Base-by-base conservation (phyloP, 345 rosid species). In the Barbarea vulgaris region DNA sequence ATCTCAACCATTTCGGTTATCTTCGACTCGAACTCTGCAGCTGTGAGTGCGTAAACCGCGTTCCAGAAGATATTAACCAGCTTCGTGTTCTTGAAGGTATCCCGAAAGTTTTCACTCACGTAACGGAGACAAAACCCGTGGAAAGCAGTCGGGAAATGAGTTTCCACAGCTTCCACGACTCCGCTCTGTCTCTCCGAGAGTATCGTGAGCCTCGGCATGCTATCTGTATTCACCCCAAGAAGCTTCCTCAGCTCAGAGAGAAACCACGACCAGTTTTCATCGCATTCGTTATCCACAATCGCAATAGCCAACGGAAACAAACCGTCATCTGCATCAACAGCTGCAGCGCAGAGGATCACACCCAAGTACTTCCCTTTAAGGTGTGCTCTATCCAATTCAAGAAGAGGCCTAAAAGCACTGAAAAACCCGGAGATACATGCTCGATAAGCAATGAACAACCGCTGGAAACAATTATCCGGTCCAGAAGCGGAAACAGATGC, bases 221-320 rank as follows among this genome's bases (percentile, higher is more conserved):
- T 87, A 33, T 95, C 99, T 0, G 96, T 90, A 73, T 88, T 93
- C 65, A 95, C 87, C 34, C 99, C 97, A 2, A 95, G 88, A 77
- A 95, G 99, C 84, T 93, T 90, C 74, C 98, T 87, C 79, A 95
- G 76, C 81, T 95, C 99, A 0, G 96, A 91, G 84, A 95, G 83
- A 83, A 95, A 95, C 99, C 99, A 95, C 83, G 84, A 90, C 98
- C 99, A 95, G 78, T 95, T 95, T 30, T 95, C 98, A 78, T 89
- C 88, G 31, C 82, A 88, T 78, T 93, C 99, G 44, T 53, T 63
- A 53, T 95, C 99, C 13, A 95, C 98, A 65, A 89, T 64, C 11
- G 94, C 99, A 7, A 93, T 79, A n/a, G 98, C 98, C 77, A 95
- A 73, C 0, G 99, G 99, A 72, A 95, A 93, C 73, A 95, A 80